These are phyloP conservation scores for Neocucurbitaria cava DNA, from an alignment of 2,329 filamentous ascomycete species.

Conservation along the genomic window DNA sequence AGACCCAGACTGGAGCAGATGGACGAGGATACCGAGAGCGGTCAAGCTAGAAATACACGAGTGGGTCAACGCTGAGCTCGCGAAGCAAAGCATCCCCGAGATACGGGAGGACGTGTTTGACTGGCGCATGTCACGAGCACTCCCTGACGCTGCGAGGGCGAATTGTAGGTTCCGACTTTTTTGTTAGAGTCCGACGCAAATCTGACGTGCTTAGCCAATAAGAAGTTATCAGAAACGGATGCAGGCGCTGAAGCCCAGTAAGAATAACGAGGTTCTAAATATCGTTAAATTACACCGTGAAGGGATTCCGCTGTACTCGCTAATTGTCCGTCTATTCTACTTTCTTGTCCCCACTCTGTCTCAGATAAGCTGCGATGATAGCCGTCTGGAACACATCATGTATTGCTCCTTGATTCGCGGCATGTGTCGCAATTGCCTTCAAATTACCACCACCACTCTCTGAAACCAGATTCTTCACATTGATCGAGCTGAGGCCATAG, in stretches of 20 bases:
- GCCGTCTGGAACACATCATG: no score
- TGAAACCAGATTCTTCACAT: no score
- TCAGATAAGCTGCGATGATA: no score
- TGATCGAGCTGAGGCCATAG: no score
- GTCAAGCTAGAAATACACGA: neutral
- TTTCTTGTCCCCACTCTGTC: no score
- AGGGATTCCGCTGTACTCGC: no score
- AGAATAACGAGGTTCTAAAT: no score
- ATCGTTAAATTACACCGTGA: no score
- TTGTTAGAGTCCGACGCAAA: neutral
- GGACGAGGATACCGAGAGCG: neutral
- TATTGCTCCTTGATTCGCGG: no score
- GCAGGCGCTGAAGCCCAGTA: neutral
- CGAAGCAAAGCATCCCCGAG: neutral
- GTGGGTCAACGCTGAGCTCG: neutral
- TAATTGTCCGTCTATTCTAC: no score
- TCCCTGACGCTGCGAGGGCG: neutral
- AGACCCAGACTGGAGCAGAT: neutral
- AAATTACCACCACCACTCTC: no score
- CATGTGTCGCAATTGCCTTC: no score
- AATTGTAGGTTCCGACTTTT: neutral
- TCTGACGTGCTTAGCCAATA: neutral
- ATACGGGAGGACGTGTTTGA: neutral
- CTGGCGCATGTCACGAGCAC: neutral
- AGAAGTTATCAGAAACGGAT: neutral